phyloP scores from a whole-genome alignment of 495 filamentous ascomycete genomes.

The Talaromyces ruber region DNA sequence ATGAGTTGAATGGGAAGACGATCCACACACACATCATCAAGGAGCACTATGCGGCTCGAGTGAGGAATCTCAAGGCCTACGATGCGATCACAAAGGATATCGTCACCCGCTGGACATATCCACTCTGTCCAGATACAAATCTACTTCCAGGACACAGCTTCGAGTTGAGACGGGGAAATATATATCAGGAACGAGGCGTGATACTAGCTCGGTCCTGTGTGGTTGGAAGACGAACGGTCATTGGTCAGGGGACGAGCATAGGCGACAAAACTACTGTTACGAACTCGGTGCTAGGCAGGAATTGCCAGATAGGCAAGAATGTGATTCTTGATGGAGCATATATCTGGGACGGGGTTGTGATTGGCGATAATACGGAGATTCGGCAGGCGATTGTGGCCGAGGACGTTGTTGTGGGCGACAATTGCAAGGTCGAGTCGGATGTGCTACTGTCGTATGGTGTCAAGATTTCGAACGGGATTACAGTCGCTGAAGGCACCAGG shows the following conservation, averaged over 20 bases:
- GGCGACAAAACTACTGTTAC: slow-evolving; percentile 59
- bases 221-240: slow-evolving; percentile 54
- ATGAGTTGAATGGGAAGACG: slow-evolving; percentile 91
- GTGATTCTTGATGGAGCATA: slow-evolving; percentile 73
- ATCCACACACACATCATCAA: slow-evolving; percentile 84
- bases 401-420: slow-evolving; percentile 59
- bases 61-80: slow-evolving; percentile 78
- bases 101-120: slow-evolving; percentile 83
- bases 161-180: slow-evolving; percentile 50
- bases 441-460: slow-evolving; percentile 76
- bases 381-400: slow-evolving; percentile 68
- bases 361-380: slow-evolving; percentile 66
- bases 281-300: slow-evolving; percentile 70
- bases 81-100: slow-evolving; percentile 86
- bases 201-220: slow-evolving; percentile 63
- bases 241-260: slow-evolving; percentile 70
- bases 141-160: slow-evolving; percentile 69
- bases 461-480: slow-evolving; percentile 53
- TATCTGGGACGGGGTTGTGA: slow-evolving; percentile 77
- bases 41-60: slow-evolving; percentile 70
- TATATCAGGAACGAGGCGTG: slow-evolving; percentile 66
- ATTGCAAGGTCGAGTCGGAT: slow-evolving; percentile 58
- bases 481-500: slow-evolving; percentile 38
- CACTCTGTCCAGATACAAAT: slow-evolving; percentile 88
- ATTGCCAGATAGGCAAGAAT: slow-evolving; percentile 77